Conservation (phyloP, 139 green algal genomes). For the Coccomyxa sp. region DNA sequence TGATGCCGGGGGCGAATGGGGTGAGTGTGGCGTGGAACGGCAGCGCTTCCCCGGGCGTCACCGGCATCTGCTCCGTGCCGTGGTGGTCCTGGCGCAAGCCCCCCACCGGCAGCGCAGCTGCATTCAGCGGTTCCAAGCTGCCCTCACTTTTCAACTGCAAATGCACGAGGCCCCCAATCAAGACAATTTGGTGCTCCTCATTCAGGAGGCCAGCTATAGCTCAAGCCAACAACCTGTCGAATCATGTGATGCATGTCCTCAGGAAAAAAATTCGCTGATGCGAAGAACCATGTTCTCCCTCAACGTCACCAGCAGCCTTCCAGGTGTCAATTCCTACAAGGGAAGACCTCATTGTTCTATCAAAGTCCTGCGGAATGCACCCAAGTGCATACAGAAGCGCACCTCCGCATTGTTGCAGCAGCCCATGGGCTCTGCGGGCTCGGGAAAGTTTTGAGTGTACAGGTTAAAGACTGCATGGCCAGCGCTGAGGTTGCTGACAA, state of each 20-base stretch:
- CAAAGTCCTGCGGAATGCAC: too few species aligned
- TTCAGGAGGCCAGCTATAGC: too few species aligned
- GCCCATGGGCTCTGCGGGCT: neutral
- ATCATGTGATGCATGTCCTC: too few species aligned
- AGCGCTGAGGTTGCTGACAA: neutral
- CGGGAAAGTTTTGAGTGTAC: neutral
- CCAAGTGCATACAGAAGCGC: too few species aligned
- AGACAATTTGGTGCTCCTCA: too few species aligned
- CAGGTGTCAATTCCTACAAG: too few species aligned
- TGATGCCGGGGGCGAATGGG: neutral
- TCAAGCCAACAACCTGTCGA: too few species aligned
- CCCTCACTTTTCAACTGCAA: constrained; percentile 1
- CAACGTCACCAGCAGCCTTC: too few species aligned
- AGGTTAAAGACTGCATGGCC: neutral
- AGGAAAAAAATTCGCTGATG: too few species aligned
- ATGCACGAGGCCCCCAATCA: neutral
- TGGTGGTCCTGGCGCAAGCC: constrained; percentile 5
- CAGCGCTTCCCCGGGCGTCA: neutral
- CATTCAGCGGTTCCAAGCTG: neutral
- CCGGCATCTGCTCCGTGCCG: neutral
- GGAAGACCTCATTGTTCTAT: too few species aligned
- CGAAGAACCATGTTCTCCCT: too few species aligned
- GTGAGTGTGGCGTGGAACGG: neutral
- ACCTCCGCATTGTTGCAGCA: constrained; percentile 7
- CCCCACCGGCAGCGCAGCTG: neutral